Evolutionary conservation across 805 yeast species (phyloP), one percentile per base, ranked within the genome.

Genomic region (Soucietia sequanensis): DNA sequence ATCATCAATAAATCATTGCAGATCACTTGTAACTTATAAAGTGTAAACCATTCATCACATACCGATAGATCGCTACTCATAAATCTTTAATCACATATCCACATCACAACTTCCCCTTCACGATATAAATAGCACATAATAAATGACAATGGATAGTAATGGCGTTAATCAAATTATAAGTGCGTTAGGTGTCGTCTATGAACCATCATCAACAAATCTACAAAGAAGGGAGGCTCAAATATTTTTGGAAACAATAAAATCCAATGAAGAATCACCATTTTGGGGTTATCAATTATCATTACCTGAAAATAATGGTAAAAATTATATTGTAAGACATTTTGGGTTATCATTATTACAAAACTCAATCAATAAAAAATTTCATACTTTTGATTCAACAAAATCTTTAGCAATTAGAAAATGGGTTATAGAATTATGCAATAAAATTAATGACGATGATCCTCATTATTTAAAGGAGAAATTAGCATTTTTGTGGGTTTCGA

Each of bases 281-380:
- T 88, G 95, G 90, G 97, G 97, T 3, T 91, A 82, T 60, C 88
- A 84, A 56, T 71, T 93, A 39, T 88, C 95, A 1, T 54, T 77
- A 17, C 77, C 77, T 1, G 76, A 79, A 56, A 66, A 76, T 62
- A 66, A 80, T 46, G 62, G 61, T 29, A 67, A 75, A 28, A 76
- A 82, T 53, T 76, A 70, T 44, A 79, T 87, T 18, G 89, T 90
- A 16, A 79, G 96, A 42, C 97, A 95, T 59, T 93, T 80, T 57
- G 99, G 99, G 0, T 66, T 93, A 25, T 80, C 91, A 12, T 62
- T 93, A 41, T 62, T 93, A 20, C 87, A 88, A 45, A 70, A 80
- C 47, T 78, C 96, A 14, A 78, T 91, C 37, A 72, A 74, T 38
- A 60, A 65, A 20, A 64, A 70, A 28, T 89, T 77, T 53, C 79